These are phyloP conservation scores for Halteria grandinella DNA, from an alignment of 73 alveolate species.

Conservation along the genomic window DNA sequence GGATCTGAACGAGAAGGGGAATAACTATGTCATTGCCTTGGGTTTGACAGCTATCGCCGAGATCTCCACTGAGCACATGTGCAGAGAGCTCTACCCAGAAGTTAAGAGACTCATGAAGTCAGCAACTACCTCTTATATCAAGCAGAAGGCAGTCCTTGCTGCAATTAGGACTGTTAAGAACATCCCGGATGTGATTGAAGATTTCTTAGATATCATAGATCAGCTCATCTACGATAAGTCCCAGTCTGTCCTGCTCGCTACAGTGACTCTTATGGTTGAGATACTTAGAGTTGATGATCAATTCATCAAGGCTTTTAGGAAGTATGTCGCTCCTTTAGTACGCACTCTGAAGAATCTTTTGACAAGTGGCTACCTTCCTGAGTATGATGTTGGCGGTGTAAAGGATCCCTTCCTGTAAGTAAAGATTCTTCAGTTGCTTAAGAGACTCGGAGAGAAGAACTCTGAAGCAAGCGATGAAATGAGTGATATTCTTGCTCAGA, in stretches of 20 bases:
- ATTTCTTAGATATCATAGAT: slow-evolving; percentile 87
- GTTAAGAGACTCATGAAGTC: slow-evolving; percentile 93
- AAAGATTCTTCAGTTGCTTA: slow-evolving; percentile 88
- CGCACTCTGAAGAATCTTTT: slow-evolving; percentile 89
- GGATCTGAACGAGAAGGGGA: slow-evolving; percentile 85
- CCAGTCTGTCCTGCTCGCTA: slow-evolving; percentile 93
- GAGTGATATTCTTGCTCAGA: slow-evolving; percentile 95
- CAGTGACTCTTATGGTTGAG: slow-evolving; percentile 88
- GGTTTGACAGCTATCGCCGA: slow-evolving; percentile 98
- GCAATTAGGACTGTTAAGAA: slow-evolving; percentile 97
- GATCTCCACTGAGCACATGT: slow-evolving; percentile 98
- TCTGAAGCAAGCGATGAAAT: slow-evolving; percentile 96
- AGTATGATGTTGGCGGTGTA: slow-evolving; percentile 97
- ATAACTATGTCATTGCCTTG: slow-evolving; percentile 93
- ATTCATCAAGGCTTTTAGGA: slow-evolving; percentile 84
- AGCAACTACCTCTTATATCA: slow-evolving; percentile 95
- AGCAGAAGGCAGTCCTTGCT: slow-evolving; percentile 98
- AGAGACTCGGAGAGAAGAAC: slow-evolving; percentile 89
- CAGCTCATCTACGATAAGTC: slow-evolving; percentile 89
- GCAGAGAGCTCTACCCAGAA: slow-evolving; percentile 93
- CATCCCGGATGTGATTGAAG: slow-evolving; percentile 96
- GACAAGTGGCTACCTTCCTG: slow-evolving; percentile 96
- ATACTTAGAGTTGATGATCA: slow-evolving; percentile 85
- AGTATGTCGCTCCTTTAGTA: slow-evolving; percentile 88
- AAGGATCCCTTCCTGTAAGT: slow-evolving; percentile 99